Base-by-base conservation (phyloP, 768 basidiomycete genomes). In the Exidia glandulosa region DNA sequence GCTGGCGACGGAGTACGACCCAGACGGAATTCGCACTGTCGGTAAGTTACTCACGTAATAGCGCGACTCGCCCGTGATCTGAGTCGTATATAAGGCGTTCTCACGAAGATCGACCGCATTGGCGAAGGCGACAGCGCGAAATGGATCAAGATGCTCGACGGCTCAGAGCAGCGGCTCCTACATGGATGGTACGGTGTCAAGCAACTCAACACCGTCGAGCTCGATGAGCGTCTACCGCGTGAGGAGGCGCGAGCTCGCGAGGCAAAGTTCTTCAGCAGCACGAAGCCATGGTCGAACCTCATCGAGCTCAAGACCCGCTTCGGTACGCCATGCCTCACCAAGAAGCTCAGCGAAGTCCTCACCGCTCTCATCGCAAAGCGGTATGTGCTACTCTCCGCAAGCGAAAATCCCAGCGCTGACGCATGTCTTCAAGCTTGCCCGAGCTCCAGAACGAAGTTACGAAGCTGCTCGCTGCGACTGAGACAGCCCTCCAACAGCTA, bases 31-130 rank as follows among this genome's bases (percentile, higher is more conserved):
- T 56, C 77, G 87, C 3, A 90, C 87, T 0, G 84, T 90, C 14
- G 87, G 88, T 87, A 61, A n/a, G 77, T 65, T 5, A 14, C 25
- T 7, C 6, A 10, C 19, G 19, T 19, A 10, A 37, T 37, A 19
- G 9, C 36, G 10, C 36, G 36, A 10, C 10, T 37, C 19, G 10
- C 19, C 9, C 10, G 9, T 37, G 36, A 9, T 37, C 36, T 10
- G 19, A 19, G 10, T 37, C 33, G 31, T 13, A 32, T 14, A 32
- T 3, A 59, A 87, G 87, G 86, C 52, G 85, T 88, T n/a, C 75
- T 88, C 23, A 90, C 87, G 0, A 89, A 90, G 63, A 85, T 85
- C 0, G 87, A 87, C 63, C 80, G 84, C 9, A 86, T 85, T 59
- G 79, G 79, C 0, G 56, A 66, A 1, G 83, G 81, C 1, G 81